These are phyloP conservation scores for Vitis hybrid DNA, from an alignment of 177 flowering plant species.

Conservation along the genomic window DNA sequence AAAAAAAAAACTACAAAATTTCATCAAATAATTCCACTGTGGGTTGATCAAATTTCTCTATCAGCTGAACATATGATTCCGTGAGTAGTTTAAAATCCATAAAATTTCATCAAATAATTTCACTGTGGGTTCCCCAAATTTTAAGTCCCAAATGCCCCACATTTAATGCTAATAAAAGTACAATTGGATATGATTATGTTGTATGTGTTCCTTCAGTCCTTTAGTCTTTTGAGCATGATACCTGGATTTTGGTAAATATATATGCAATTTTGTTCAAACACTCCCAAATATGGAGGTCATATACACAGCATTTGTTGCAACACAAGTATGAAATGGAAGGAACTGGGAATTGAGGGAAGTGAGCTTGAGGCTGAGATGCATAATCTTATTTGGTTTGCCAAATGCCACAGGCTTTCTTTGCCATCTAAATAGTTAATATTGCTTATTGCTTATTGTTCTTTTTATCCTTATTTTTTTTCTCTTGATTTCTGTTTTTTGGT, in stretches of 20 bases:
- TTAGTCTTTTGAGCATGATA: background rate
- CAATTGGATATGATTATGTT: background rate
- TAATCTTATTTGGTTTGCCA: background rate
- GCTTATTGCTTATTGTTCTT: background rate
- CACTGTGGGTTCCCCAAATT: no score
- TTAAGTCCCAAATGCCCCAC: no score
- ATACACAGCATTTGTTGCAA: background rate
- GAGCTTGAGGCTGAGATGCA: no score
- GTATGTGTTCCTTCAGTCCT: background rate
- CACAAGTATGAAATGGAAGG: background rate
- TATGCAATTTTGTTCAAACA: no score
- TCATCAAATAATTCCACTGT: no score
- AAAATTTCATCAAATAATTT: no score
- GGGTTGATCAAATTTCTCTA: no score
- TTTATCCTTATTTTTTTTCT: background rate
- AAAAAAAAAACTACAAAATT: no score
- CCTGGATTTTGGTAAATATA: no score
- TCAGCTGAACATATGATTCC: no score
- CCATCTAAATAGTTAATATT: background rate
- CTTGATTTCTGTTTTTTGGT: conserved; percentile 6
- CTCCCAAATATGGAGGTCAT: no score
- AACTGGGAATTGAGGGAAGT: background rate
- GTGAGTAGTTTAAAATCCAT: no score
- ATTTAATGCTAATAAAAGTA: background rate
- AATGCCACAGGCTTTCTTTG: background rate